Evolutionary conservation across 2,329 filamentous ascomycete genomes (phyloP).

Genomic region (Pseudogymnoascus sp.): DNA sequence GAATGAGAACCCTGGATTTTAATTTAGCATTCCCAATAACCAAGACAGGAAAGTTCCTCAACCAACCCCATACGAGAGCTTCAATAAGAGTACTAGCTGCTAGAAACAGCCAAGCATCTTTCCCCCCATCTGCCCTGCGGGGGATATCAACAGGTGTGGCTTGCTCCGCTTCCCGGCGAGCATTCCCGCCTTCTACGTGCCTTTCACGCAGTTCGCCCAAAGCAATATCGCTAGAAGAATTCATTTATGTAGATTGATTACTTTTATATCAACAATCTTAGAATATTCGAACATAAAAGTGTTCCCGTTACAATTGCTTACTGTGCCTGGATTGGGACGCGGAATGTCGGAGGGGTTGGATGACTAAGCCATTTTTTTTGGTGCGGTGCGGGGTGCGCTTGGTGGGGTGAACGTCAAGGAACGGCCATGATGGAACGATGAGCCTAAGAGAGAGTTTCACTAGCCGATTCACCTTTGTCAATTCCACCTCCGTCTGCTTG

Average conservation of each 20-base stretch:
- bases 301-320: background rate
- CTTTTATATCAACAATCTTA: background rate
- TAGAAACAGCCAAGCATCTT: constrained; percentile 43
- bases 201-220: background rate
- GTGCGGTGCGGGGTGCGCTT: background rate
- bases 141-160: constrained; percentile 20
- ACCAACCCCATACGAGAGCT: constrained; percentile 43
- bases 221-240: background rate
- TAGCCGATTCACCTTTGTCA: background rate
- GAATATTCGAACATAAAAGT: background rate
- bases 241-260: background rate
- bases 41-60: constrained; percentile 19
- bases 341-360: background rate
- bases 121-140: constrained; percentile 40
- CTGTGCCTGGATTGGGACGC: background rate
- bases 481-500: background rate
- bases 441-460: background rate
- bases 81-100: constrained; percentile 44
- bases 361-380: background rate
- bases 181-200: background rate
- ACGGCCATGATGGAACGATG: background rate
- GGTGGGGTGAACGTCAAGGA: background rate
- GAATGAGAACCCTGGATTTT: constrained; percentile 27
- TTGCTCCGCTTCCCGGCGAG: background rate
- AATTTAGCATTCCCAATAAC: constrained; percentile 19